A percentile compares a stretch with the other conserved stretches of the same genome.
These are phyloP conservation scores for Apiospora aurea DNA, from an alignment of 2,329 filamentous ascomycete species.

Conservation along the genomic window DNA sequence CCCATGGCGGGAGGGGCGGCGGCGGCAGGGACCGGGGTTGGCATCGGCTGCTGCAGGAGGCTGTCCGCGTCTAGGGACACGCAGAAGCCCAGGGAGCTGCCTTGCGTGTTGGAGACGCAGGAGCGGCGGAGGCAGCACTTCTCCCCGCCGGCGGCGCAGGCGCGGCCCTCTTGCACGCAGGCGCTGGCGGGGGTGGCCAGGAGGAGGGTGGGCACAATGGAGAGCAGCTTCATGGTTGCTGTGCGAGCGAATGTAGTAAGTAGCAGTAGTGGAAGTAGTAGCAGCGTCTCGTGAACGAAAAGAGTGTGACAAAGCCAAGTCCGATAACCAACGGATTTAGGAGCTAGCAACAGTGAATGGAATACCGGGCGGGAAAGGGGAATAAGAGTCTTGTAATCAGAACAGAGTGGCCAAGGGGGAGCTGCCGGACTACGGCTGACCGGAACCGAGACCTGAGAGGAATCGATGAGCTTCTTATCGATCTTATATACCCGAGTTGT, in stretches of 20 bases:
- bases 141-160: not conserved
- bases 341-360: not conserved
- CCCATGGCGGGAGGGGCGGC: not conserved
- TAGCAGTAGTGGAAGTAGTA: not conserved
- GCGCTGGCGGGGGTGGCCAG: not conserved
- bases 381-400: not conserved
- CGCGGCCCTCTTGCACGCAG: not conserved
- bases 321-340: not conserved
- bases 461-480: not conserved
- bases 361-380: not conserved
- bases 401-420: not conserved
- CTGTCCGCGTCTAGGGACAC: not conserved
- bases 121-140: not conserved
- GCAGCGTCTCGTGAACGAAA: not conserved
- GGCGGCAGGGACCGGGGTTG: not conserved
- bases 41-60: not conserved
- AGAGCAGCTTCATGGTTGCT: not conserved
- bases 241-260: not conserved
- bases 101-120: not conserved
- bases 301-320: not conserved
- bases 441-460: not conserved
- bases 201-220: not conserved
- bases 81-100: slow-evolving; percentile 2
- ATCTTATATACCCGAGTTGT: not conserved
- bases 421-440: not conserved